Evolutionary conservation across 163 green algal species (phyloP).

Genomic region (Picocystis sp.): DNA sequence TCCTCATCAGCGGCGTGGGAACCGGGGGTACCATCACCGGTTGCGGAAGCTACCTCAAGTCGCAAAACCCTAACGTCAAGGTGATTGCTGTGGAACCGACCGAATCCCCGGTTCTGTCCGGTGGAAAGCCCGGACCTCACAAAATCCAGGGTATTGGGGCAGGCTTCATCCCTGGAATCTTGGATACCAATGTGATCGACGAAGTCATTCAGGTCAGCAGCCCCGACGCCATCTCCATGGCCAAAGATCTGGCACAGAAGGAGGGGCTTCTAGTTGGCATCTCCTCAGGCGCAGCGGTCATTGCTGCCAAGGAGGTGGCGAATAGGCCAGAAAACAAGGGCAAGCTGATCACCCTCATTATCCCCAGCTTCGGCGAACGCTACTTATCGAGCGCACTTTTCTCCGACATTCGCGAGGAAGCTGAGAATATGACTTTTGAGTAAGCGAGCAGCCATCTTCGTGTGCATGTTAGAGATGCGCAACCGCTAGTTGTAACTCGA

Average conservation of each 20-base stretch:
- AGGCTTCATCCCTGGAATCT: slow-evolving; percentile 79
- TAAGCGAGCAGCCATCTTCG: no score
- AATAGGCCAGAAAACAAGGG: slow-evolving; percentile 70
- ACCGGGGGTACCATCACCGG: slow-evolving; percentile 95
- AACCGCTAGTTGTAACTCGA: no score
- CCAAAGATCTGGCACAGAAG: slow-evolving; percentile 64
- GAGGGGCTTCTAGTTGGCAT: slow-evolving; percentile 94
- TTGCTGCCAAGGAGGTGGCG: slow-evolving; percentile 56
- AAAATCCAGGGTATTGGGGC: slow-evolving; percentile 98
- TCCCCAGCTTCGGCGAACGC: slow-evolving; percentile 58
- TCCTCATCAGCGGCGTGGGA: slow-evolving; percentile 66
- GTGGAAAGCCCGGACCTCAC: slow-evolving; percentile 78
- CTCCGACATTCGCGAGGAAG: slow-evolving; percentile 33
- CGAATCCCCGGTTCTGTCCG: slow-evolving; percentile 81
- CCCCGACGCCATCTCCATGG: slow-evolving; percentile 69
- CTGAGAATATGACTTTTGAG: slow-evolving; percentile 7
- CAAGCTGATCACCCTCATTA: slow-evolving; percentile 61
- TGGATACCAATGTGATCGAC: slow-evolving; percentile 73
- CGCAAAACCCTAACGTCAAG: slow-evolving; percentile 77
- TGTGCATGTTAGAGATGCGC: no score
- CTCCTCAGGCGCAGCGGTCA: slow-evolving; percentile 68
- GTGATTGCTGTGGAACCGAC: slow-evolving; percentile 88
- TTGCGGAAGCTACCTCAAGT: slow-evolving; percentile 69
- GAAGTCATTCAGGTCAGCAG: slow-evolving; percentile 67
- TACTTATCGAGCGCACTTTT: slow-evolving; percentile 80